These are phyloP conservation scores for Punica granatum DNA, from an alignment of 345 rosid genomes.

Conservation along the genomic window DNA sequence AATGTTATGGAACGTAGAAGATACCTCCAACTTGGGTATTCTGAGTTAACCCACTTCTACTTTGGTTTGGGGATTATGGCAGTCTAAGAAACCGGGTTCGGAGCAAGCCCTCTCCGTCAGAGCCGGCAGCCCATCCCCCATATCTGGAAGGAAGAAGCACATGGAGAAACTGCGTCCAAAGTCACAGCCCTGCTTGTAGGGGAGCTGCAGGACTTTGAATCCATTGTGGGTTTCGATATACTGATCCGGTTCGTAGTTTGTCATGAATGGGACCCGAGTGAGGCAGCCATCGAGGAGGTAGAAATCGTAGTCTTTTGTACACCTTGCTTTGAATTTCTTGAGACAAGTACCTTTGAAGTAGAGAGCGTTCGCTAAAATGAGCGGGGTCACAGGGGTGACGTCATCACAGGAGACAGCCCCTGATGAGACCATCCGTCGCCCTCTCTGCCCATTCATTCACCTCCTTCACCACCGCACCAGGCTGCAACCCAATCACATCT, in stretches of 20 bases:
- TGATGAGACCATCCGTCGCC: conserved; percentile 3
- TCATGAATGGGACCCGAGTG: conserved; percentile 14
- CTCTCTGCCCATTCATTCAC: conserved; percentile 7
- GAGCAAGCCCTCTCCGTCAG: conserved; percentile 7
- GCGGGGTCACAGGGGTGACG: background rate
- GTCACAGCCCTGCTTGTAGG: background rate
- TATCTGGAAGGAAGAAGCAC: background rate
- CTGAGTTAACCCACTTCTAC: background rate
- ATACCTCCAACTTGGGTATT: conserved; percentile 14
- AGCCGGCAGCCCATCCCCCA: conserved; percentile 6
- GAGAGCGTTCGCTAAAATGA: conserved; percentile 11
- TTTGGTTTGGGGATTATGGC: background rate
- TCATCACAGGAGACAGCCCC: background rate
- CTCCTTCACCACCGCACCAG: background rate
- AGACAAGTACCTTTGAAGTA: conserved; percentile 17
- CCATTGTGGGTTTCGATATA: background rate
- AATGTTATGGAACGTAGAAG: background rate
- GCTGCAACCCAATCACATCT: background rate
- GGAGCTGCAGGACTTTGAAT: background rate
- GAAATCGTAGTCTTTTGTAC: background rate
- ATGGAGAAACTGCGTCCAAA: conserved; percentile 6
- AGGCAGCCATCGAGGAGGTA: conserved; percentile 12
- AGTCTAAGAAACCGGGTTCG: background rate
- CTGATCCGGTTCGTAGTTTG: background rate
- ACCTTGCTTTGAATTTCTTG: background rate